A percentile compares a stretch with the other conserved stretches of the same genome.
These are phyloP conservation scores for Clonostachys rhizophaga DNA, from an alignment of 2,329 filamentous ascomycete genomes.

Conservation along the genomic window DNA sequence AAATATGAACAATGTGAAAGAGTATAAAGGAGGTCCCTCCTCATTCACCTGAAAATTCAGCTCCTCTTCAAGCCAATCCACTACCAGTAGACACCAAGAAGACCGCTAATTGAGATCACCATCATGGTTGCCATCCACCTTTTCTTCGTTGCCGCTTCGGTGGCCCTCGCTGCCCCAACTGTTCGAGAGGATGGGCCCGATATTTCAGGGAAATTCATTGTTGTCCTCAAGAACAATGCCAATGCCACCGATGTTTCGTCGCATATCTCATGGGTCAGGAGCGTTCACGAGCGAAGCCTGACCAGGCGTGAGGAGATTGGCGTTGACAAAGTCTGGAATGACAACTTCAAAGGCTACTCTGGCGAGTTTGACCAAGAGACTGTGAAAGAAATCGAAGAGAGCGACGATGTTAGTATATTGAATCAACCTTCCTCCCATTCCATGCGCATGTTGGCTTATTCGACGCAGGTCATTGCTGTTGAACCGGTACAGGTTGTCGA, in stretches of 20 bases:
- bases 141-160: conserved; percentile 21
- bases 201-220: conserved; percentile 38
- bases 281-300: conserved; percentile 49
- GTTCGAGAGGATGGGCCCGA: conserved; percentile 8
- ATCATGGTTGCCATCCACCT: conserved; percentile 15
- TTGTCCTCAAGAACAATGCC: conserved; percentile 48
- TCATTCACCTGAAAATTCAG: too few species aligned
- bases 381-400: conserved; percentile 31
- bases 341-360: conserved; percentile 32
- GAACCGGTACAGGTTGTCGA: conserved; percentile 16
- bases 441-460: background rate
- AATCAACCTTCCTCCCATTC: background rate
- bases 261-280: conserved; percentile 43
- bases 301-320: conserved; percentile 35
- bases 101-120: too few species aligned
- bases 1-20: too few species aligned
- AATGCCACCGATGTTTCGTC: conserved; percentile 34
- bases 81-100: too few species aligned
- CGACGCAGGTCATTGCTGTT: conserved; percentile 17
- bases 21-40: too few species aligned
- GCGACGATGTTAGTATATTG: conserved; percentile 31
- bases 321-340: conserved; percentile 19
- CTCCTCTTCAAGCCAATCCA: too few species aligned
- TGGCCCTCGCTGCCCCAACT: conserved; percentile 19
- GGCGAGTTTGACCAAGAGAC: conserved; percentile 34